phyloP scores from a whole-genome alignment of 2,329 filamentous ascomycete species.

The Clarireedia monteithiana region DNA sequence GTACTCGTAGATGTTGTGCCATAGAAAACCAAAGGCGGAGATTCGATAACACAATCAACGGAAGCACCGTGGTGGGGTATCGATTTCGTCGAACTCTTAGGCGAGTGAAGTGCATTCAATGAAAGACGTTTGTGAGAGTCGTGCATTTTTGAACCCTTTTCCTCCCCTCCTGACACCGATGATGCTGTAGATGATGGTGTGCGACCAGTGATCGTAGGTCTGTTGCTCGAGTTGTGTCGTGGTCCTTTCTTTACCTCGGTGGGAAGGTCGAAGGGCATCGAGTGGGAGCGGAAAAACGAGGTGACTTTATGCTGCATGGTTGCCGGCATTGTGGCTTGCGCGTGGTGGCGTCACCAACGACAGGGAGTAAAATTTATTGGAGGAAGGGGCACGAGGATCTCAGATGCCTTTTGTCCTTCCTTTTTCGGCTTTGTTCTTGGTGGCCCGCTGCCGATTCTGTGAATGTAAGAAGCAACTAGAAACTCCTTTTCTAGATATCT shows the following conservation, averaged over 20 bases:
- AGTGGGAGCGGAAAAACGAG: conserved; percentile 7
- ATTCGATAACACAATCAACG: conserved; percentile 44
- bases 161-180: conserved; percentile 4
- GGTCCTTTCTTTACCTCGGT: conserved; percentile 3
- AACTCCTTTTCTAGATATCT: too few relatives aligned
- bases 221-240: not conserved
- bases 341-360: not conserved
- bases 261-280: not conserved
- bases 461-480: too few relatives aligned
- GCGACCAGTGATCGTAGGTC: not conserved
- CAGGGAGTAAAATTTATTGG: not conserved
- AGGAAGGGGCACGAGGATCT: not conserved
- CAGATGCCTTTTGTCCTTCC: not conserved
- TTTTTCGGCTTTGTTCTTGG: too few relatives aligned
- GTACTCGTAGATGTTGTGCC: conserved; percentile 67
- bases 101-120: conserved; percentile 16
- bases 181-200: conserved; percentile 11
- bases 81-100: conserved; percentile 21
- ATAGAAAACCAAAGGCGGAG: conserved; percentile 60
- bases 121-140: conserved; percentile 25
- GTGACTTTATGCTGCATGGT: conserved; percentile 9
- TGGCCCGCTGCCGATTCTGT: too few relatives aligned
- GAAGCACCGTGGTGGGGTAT: conserved; percentile 18
- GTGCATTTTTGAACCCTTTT: conserved; percentile 16
- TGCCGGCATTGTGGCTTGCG: conserved; percentile 5